These are phyloP conservation scores for Hyphodiscus hymeniophilus DNA, from an alignment of 495 filamentous ascomycete genomes.

Conservation along the genomic window DNA sequence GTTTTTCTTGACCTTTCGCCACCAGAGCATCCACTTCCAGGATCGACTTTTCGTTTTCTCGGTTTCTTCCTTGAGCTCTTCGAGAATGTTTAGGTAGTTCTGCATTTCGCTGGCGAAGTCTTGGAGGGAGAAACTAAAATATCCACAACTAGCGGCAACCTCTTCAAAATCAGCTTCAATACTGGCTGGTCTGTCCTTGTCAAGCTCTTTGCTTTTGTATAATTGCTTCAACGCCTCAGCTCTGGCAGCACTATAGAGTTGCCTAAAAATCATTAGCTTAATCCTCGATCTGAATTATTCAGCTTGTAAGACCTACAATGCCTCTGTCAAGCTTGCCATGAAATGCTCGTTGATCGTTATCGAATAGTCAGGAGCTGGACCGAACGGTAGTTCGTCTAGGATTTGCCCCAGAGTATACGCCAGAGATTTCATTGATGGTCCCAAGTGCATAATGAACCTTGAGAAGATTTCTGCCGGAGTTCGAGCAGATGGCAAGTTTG, in stretches of 20 bases:
- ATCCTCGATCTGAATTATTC: neutral
- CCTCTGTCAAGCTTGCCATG: slow-evolving; percentile 65
- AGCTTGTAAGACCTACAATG: slow-evolving; percentile 35
- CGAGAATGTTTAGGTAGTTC: slow-evolving; percentile 70
- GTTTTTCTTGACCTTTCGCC: slow-evolving; percentile 37
- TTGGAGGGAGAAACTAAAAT: slow-evolving; percentile 84
- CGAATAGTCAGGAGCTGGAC: slow-evolving; percentile 48
- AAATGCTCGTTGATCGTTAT: slow-evolving; percentile 75
- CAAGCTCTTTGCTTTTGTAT: slow-evolving; percentile 67
- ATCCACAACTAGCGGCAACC: slow-evolving; percentile 88
- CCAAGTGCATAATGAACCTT: slow-evolving; percentile 76
- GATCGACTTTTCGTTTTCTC: slow-evolving; percentile 48
- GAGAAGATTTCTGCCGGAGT: slow-evolving; percentile 76
- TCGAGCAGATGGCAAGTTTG: slow-evolving; percentile 25
- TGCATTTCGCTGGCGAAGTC: slow-evolving; percentile 87
- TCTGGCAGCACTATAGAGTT: slow-evolving; percentile 66
- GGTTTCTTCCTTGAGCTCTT: slow-evolving; percentile 65
- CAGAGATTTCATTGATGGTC: slow-evolving; percentile 92
- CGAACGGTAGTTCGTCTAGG: slow-evolving; percentile 79
- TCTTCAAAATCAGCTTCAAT: slow-evolving; percentile 94
- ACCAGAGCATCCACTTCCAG: slow-evolving; percentile 86
- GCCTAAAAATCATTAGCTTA: too few relatives aligned
- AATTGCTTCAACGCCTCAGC: slow-evolving; percentile 65
- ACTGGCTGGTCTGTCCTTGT: slow-evolving; percentile 52
- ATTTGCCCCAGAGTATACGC: slow-evolving; percentile 84